Conservation (phyloP, 192 early-diverging fungal genomes). For the Backusella mclennaniae region DNA sequence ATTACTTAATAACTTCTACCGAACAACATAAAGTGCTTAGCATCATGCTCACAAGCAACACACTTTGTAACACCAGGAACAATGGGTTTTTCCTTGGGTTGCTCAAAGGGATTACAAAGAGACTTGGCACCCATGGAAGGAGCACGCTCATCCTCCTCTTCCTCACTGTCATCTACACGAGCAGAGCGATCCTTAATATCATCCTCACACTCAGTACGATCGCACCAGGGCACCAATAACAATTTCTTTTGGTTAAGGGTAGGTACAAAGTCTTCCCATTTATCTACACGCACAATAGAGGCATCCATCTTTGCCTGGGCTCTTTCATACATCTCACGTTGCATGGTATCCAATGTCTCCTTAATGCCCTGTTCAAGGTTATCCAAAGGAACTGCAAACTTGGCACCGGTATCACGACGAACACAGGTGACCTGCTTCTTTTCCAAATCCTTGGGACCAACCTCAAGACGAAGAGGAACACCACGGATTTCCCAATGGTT, state of each 20-base stretch:
- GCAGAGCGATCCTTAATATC: constrained; percentile 93
- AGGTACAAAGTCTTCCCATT: constrained; percentile 95
- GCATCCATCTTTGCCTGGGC: constrained; percentile 79
- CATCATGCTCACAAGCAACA: constrained; percentile 71
- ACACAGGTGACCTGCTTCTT: constrained; percentile 76
- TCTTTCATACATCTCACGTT: constrained; percentile 85
- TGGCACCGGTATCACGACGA: constrained; percentile 77
- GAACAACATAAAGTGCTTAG: constrained; percentile 80
- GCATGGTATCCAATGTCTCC: constrained; percentile 72
- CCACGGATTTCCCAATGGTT: constrained; percentile 98
- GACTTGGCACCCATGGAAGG: constrained; percentile 99
- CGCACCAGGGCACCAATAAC: constrained; percentile 95
- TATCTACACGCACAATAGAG: constrained; percentile 72
- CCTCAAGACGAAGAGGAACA: constrained; percentile 94
- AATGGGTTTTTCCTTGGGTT: constrained; percentile 85
- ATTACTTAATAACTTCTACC: constrained; percentile 76
- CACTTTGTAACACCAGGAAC: constrained; percentile 88
- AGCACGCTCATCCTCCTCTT: constrained; percentile 92
- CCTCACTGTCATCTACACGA: constrained; percentile 52
- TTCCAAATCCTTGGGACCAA: constrained; percentile 93
- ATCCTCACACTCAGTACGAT: constrained; percentile 88
- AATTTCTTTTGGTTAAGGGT: constrained; percentile 86
- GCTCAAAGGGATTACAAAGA: constrained; percentile 93
- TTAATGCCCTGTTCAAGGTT: constrained; percentile 59
- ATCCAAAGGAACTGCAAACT: constrained; percentile 58